Evolutionary conservation across 495 filamentous ascomycete species (phyloP).

Genomic region (Penicillium maclennaniae): DNA sequence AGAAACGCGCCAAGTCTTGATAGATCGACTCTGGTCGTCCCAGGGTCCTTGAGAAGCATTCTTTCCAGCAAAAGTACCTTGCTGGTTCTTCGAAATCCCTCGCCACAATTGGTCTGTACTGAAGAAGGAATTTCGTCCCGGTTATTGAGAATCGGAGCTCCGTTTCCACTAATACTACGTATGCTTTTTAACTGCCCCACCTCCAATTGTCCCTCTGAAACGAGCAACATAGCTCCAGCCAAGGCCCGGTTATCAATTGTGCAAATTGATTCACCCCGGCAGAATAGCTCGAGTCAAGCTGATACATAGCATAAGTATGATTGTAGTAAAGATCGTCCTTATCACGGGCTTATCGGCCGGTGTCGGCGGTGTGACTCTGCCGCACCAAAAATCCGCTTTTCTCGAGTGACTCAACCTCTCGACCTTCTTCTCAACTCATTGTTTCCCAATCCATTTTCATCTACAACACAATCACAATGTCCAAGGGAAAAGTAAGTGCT

Average conservation of each 20-base stretch:
- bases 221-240: not conserved
- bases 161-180: not conserved
- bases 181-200: not conserved
- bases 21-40: not conserved
- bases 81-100: no score
- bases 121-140: not conserved
- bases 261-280: not conserved
- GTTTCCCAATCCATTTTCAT: constrained; percentile 1
- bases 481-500: constrained; percentile 26
- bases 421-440: constrained; percentile 13
- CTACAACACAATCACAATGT: constrained; percentile 20
- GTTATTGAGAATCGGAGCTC: not conserved
- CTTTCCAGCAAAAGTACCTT: not conserved
- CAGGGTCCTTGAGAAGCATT: not conserved
- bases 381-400: constrained; percentile 29
- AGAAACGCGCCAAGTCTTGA: not conserved
- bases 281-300: not conserved
- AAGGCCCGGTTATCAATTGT: not conserved
- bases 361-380: constrained; percentile 26
- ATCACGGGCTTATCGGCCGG: constrained; percentile 26
- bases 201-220: not conserved
- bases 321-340: constrained; percentile 10
- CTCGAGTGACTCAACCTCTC: constrained; percentile 32
- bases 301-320: not conserved
- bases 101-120: not conserved